Base-by-base conservation (phyloP, 108 stramenopile species). In the Discostella pseudostelligera region DNA sequence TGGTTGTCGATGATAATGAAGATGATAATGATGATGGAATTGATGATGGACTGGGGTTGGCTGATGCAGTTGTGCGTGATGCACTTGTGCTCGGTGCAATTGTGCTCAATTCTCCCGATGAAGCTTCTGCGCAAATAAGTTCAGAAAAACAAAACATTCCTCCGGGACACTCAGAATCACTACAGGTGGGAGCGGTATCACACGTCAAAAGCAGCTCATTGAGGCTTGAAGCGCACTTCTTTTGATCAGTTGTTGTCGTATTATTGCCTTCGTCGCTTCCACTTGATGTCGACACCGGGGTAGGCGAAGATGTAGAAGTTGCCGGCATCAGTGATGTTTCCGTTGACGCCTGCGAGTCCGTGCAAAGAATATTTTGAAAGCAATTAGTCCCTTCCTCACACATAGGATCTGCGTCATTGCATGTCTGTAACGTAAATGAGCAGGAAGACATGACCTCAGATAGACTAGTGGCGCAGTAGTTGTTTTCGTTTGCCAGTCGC, bases 341-440 rank as follows among this genome's bases (percentile, higher is more conserved):
- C 32, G 72, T 58, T 3, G 11, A 21, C 1, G 39, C 24, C 0
- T 54, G 8, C 36, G 63, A 43, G 48, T 60, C 49, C 2, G 59
- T 59, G 54, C 74, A 75, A 37, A 75, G 16, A 16, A 75, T 62
- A 17, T 56, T 57, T 22, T 51, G 44, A 50, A 75, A 75, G 32
- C 74, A 75, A 37, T 39, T 37, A 0, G 66, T 67, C 9, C 61
- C 74, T n/a, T 42, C 24, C 28, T 39, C 53, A 29, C 74, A 75
- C 61, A 75, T 75, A 4, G 50, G 12, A 35, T 70, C 55, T 3
- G 12, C 55, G 7, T 56, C 61, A 37, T 75, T 75, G 60, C 74
- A 75, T 17, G 74, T 75, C 14, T 67, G 59, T 26, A 75, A 61
- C n/a, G 74, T 16, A 59, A 62, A 75, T 2, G 65, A 75, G 54